Base-by-base conservation (phyloP, 2,329 filamentous ascomycete species). In the Aspergillus sp. region DNA sequence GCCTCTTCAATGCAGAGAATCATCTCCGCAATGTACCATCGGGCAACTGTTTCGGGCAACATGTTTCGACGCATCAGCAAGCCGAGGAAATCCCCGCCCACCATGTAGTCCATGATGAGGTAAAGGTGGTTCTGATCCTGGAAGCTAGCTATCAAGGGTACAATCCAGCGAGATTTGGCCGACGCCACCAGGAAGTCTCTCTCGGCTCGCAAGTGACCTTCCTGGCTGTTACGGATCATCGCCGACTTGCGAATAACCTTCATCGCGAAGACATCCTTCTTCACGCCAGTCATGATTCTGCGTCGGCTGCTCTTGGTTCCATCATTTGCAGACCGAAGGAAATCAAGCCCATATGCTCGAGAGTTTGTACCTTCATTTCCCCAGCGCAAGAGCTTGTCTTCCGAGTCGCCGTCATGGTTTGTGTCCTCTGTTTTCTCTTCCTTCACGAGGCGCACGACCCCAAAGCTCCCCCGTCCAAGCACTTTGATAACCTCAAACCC, bases 81-180 rank as follows among this genome's bases (percentile, higher is more conserved):
- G 1, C 91, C 91, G 0, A 99, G 82, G 67, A 99, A 98, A 73
- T 99, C 94, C 0, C 95, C 94, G 0, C 94, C 95, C 2, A 96
- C 89, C 92, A 97, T 97, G 72, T 96, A 99, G 61, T 98, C 93
- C 92, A 98, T 97, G 55, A 97, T 90, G 5, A 99, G 85, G 70
- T 98, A 98, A 5, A 99, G 82, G 68, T 91, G 91, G 45, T 85
- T 84, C 38, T 85, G 80, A 73, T 98, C 95, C 74, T 98, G 92
- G 66, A 98, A 98, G 70, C 92, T 95, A 53, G 91, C 84, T 54
- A 97, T 85, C 38, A 99, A 80, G 0, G 93, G 91, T 2, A 98
- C 91, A 50, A 97, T 88, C 94, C 93, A 98, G 62, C 85, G 85
- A 5, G 92, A 96, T n/a, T 88, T 90, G 72, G 95, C 91, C 1